Base-by-base conservation (phyloP, 1,139 yeast genomes). In the Kluyveromyces sp. region DNA sequence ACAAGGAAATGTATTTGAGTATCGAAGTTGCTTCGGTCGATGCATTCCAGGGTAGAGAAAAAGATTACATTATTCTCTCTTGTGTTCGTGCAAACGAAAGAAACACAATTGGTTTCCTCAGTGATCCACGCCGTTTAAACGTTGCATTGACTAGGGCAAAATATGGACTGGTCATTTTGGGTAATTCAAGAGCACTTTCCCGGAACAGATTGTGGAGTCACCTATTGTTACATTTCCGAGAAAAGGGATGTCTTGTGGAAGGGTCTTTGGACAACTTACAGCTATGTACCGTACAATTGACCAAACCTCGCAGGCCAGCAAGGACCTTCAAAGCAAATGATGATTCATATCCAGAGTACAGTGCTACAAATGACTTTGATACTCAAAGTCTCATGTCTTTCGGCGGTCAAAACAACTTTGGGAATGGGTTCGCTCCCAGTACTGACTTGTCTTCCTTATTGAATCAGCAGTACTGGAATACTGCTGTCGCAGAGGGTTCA, bases 41-140 rank as follows among this genome's bases (percentile, higher is more conserved):
- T 67, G 95, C 96, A 1, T 89, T 89, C 73, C 96, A 89, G 67
- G 97, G 97, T 39, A 77, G 96, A 52, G 97, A 89, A 63, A 89
- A 89, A 64, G 95, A 89, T 60, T 87, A 78, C 57, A 86, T 89
- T 48, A 84, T 89, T 43, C 65, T 89, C 46, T 83, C 95, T 26
- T 88, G 96, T 71, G 96, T 88, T 38, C 77, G 97, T 60, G 92
- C 95, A 34, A 88, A 88, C 60, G 94, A 86, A 46, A 76, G 74
- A 42, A 87, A 83, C 55, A 75, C 74, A 8, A 86, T 89, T 63
- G 97, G 97, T 31, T 88, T 89, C 64, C 73, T 89, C 58, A 77
- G 82, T 50, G 96, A 89, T 58, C 92, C 95, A 17, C 74, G 96
- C 57, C 81, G 97, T 66, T 67, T 89, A 61, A 89, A 89, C 62